Base-by-base conservation (phyloP, 2,329 filamentous ascomycete genomes). In the Myrmaecium sp. region DNA sequence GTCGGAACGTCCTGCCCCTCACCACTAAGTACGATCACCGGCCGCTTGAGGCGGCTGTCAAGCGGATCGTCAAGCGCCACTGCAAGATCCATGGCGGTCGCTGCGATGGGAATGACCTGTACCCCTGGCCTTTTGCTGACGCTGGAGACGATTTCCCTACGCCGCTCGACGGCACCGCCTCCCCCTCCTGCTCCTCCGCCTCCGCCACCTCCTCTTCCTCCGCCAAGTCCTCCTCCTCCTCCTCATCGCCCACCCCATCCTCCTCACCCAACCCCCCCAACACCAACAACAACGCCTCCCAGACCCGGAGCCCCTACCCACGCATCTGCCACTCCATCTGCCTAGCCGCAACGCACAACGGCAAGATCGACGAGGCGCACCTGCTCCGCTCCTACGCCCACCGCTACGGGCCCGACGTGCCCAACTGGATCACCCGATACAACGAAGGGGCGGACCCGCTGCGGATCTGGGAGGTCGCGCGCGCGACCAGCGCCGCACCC, bases 401-500 rank as follows among this genome's bases (percentile, higher is more conserved):
- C 35, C 51, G 45, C 31, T 63, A 62, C 36, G 36, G 43, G 12
- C 37, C 46, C 5, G 40, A 51, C 0, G 47, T 54, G 1, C 46
- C 52, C 3, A 48, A 49, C 26, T 62, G 56, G 54, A 51, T 59
- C 5, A 57, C 52, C 3, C 44, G 47, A 2, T 62, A 62, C 44
- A 63, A 63, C 34, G 51, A 57, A 38, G 56, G 55, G 6, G 51
- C 52, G 5, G 56, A 61, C 30, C 42, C 45, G 21, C 41, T 62
- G 10, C 49, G 52, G 2, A 63, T 67, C 21, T 66, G 60, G 52
- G 43, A 64, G 39, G 62, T 63, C 1, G 62, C 58, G 0, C 42
- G 61, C 5, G 63, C 62, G 2, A 66, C 62, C 0, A 60, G 56
- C 1, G 63, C 63, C 3, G 62, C 62, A 1, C 61, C 62, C 0